Percentiles rank a stretch among this genome's conserved stretches.
Evolutionary conservation across 345 rosid genomes (phyloP).

Genomic region (Boechera divaricarpa): DNA sequence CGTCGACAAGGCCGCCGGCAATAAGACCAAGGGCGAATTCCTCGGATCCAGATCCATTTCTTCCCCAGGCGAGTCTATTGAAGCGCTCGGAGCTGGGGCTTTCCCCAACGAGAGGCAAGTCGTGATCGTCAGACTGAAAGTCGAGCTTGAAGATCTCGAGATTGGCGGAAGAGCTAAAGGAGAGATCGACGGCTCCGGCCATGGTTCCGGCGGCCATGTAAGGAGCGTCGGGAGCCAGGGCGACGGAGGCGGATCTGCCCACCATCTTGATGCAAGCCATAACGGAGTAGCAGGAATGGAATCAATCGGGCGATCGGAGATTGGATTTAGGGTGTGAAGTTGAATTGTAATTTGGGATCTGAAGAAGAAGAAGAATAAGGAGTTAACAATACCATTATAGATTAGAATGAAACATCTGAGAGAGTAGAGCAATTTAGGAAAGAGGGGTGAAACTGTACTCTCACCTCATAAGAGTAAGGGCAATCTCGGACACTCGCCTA

Average conservation of each 20-base stretch:
- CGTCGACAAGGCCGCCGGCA: slow-evolving; percentile 97
- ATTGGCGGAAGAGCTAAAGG: slow-evolving; percentile 89
- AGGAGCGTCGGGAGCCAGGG: slow-evolving; percentile 91
- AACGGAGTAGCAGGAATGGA: background rate
- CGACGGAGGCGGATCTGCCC: slow-evolving; percentile 93
- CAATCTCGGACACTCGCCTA: slow-evolving; percentile 8
- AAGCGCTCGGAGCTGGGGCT: slow-evolving; percentile 91
- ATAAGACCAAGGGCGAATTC: slow-evolving; percentile 78
- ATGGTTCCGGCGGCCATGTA: slow-evolving; percentile 99
- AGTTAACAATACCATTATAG: slow-evolving; percentile 11
- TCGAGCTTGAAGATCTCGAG: slow-evolving; percentile 98
- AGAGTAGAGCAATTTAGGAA: background rate
- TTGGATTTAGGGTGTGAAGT: slow-evolving; percentile 1
- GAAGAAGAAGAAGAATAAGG: background rate
- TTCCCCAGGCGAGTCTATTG: slow-evolving; percentile 93
- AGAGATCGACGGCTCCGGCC: slow-evolving; percentile 99
- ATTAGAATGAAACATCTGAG: background rate
- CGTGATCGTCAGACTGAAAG: slow-evolving; percentile 90
- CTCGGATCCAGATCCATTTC: slow-evolving; percentile 84
- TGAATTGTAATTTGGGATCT: slow-evolving; percentile 45
- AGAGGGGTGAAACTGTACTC: slow-evolving; percentile 1
- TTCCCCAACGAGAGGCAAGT: slow-evolving; percentile 77
- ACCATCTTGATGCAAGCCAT: slow-evolving; percentile 97
- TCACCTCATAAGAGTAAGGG: slow-evolving; percentile 1
- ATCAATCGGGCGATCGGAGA: slow-evolving; percentile 15